Conservation (phyloP, 108 stramenopile genomes). For the Discostella stelligeroides region DNA sequence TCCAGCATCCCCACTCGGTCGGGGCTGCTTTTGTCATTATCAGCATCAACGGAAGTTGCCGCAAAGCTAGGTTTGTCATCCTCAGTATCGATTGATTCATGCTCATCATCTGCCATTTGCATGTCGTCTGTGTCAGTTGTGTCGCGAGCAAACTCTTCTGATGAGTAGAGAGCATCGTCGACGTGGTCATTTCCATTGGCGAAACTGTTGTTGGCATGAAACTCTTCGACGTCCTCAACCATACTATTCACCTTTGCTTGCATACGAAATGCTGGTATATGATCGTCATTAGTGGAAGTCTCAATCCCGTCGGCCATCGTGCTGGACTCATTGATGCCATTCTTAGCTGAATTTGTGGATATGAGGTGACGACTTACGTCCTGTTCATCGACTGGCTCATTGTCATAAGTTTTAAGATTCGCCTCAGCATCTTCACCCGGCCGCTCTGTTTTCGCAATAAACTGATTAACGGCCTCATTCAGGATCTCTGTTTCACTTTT, state of each 20-base stretch:
- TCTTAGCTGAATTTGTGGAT: slow-evolving; percentile 5
- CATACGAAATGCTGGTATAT: not conserved
- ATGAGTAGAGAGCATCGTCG: slow-evolving; percentile 14
- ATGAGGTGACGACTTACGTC: slow-evolving; percentile 14
- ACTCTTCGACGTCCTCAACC: not conserved
- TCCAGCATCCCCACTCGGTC: slow-evolving; percentile 22
- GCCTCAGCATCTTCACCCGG: slow-evolving; percentile 5
- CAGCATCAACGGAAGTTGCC: slow-evolving; percentile 38
- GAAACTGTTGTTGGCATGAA: not conserved
- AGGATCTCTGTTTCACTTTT: slow-evolving; percentile 6
- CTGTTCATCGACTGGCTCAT: slow-evolving; percentile 1
- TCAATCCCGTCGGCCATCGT: not conserved
- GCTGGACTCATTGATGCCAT: slow-evolving; percentile 1
- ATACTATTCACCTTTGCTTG: not conserved
- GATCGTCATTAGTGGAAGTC: not conserved
- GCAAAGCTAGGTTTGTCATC: slow-evolving; percentile 49
- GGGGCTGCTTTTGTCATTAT: slow-evolving; percentile 19
- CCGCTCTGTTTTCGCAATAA: slow-evolving; percentile 16
- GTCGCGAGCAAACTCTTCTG: slow-evolving; percentile 17
- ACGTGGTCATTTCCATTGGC: not conserved
- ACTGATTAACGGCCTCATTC: slow-evolving; percentile 39
- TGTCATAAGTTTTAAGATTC: not conserved
- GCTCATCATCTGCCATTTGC: slow-evolving; percentile 53
- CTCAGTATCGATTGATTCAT: slow-evolving; percentile 48
- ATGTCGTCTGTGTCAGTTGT: slow-evolving; percentile 33